These are phyloP conservation scores for Solanum hybrid DNA, from an alignment of 305 asterid species.

Conservation along the genomic window DNA sequence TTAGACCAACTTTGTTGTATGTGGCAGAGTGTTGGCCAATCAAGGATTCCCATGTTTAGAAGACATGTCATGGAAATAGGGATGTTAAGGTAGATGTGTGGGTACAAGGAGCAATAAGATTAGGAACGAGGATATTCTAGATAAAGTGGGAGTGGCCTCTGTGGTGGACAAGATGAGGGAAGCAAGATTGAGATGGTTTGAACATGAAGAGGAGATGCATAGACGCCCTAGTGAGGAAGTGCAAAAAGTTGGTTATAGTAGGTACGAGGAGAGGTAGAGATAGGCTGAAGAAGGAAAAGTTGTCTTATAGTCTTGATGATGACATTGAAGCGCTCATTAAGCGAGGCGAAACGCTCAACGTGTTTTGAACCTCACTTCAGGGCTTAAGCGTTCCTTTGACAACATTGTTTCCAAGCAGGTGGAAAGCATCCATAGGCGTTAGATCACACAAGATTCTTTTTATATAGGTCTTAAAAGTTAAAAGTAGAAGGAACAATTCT, in stretches of 20 bases:
- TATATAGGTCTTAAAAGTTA: neutral
- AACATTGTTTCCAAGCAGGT: neutral
- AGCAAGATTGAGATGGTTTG: neutral
- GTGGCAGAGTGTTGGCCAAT: neutral
- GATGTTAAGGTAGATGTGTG: neutral
- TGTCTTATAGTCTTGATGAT: neutral
- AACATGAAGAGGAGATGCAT: neutral
- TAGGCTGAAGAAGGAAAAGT: neutral
- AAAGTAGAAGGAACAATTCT: neutral
- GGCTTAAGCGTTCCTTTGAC: neutral
- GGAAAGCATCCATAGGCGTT: neutral
- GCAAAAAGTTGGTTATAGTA: neutral
- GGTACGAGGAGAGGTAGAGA: neutral
- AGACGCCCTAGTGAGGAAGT: neutral
- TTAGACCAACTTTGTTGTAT: neutral
- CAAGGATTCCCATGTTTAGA: neutral
- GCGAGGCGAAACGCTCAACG: neutral
- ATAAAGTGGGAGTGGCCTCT: neutral
- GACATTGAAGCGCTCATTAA: neutral
- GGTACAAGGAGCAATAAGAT: neutral
- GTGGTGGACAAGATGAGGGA: neutral
- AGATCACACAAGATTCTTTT: neutral
- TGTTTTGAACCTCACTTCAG: neutral
- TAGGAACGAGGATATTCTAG: neutral
- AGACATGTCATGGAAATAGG: neutral